Percentiles rank a stretch among this genome's conserved stretches.
These are phyloP conservation scores for Arthrobotrys pseudoclavata DNA, from an alignment of 2,329 filamentous ascomycete species.

Conservation along the genomic window DNA sequence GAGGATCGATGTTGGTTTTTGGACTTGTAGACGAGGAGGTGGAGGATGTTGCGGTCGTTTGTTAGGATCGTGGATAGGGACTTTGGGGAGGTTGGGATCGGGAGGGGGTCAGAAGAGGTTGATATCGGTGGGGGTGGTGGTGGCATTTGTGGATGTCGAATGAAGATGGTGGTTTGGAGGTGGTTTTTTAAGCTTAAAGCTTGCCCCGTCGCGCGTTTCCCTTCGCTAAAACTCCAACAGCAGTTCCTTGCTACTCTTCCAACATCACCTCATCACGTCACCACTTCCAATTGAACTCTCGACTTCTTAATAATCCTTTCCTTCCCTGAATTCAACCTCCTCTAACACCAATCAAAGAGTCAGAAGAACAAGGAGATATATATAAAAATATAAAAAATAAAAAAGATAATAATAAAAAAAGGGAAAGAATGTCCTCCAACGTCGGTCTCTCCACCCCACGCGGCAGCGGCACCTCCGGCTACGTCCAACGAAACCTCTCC, in stretches of 20 bases:
- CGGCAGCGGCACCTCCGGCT: constrained; percentile 95
- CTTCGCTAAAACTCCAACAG: too few species aligned
- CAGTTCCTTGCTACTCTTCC: too few species aligned
- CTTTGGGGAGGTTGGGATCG: constrained; percentile 4
- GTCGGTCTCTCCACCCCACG: constrained; percentile 94
- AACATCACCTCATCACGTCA: neutral
- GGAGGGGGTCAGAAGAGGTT: constrained; percentile 3
- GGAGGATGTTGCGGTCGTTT: constrained; percentile 71
- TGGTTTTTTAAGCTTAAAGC: neutral
- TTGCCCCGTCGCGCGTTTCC: too few species aligned
- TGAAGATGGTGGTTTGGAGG: neutral
- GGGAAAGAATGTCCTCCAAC: constrained; percentile 85
- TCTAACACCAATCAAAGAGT: constrained; percentile 5
- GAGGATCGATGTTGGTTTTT: constrained; percentile 87
- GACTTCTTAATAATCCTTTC: neutral
- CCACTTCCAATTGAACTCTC: too few species aligned
- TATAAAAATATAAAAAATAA: neutral
- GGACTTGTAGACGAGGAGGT: constrained; percentile 84
- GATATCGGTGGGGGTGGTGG: neutral
- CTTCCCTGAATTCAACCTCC: neutral
- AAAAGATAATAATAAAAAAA: constrained; percentile 1
- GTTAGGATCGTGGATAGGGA: constrained; percentile 25
- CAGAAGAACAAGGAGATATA: neutral
- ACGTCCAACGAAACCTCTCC: constrained; percentile 95
- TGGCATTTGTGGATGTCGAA: neutral